Evolutionary conservation across 1,284 basidiomycete genomes (phyloP).

Genomic region (Pascua sp.): DNA sequence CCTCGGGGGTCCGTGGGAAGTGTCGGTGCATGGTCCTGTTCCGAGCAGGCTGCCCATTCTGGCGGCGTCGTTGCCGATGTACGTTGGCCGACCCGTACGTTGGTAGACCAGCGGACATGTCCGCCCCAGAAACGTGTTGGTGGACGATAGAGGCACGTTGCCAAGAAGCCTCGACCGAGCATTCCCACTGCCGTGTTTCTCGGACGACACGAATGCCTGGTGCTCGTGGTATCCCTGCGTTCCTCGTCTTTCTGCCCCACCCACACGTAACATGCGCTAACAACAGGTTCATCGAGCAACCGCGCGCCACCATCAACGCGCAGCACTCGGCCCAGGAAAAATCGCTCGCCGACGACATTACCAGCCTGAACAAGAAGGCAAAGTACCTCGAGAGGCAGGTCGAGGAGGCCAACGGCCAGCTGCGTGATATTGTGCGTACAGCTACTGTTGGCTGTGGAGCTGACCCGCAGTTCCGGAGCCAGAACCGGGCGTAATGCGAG

Average conservation of each 20-base stretch:
- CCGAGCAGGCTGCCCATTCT: too few relatives aligned
- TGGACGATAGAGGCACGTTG: too few relatives aligned
- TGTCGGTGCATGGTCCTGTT: too few relatives aligned
- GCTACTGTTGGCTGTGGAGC: background rate
- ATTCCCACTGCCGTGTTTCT: background rate
- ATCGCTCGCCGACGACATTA: conserved; percentile 73
- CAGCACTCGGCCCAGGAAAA: conserved; percentile 72
- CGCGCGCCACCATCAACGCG: conserved; percentile 69
- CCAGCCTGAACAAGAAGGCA: conserved; percentile 65
- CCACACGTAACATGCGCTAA: conserved; percentile 8
- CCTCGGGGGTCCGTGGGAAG: too few relatives aligned
- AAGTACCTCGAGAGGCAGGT: conserved; percentile 90
- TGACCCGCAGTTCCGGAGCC: conserved; percentile 44
- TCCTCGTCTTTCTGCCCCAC: background rate
- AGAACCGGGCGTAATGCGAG: conserved; percentile 23
- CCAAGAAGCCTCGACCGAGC: background rate
- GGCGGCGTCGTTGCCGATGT: too few relatives aligned
- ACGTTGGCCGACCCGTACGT: too few relatives aligned
- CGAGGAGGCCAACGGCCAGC: conserved; percentile 77
- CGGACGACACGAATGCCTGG: background rate
- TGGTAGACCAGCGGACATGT: too few relatives aligned
- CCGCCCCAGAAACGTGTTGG: too few relatives aligned
- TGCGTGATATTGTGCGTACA: conserved; percentile 74
- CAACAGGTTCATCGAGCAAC: conserved; percentile 84
- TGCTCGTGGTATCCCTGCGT: background rate